Conservation (phyloP, 2,329 filamentous ascomycete genomes). For the Emmonsiellopsis sp. region DNA sequence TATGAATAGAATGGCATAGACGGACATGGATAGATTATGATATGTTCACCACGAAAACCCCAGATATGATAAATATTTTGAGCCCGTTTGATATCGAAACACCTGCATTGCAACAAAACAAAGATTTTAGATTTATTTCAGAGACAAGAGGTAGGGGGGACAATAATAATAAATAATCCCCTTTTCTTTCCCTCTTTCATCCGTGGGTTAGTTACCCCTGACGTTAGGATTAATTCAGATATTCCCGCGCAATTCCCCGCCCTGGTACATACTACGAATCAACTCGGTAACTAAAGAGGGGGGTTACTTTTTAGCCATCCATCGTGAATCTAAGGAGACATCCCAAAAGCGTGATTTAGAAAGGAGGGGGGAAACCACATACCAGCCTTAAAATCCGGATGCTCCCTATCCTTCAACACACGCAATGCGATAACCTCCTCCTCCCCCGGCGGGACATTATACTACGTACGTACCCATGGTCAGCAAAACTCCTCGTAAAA, state of each 20-base stretch:
- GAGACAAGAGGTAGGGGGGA: too few relatives aligned
- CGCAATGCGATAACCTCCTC: slow-evolving; percentile 8
- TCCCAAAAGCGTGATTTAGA: neutral
- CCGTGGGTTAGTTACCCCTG: too few relatives aligned
- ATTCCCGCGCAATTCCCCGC: neutral
- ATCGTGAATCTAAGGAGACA: neutral
- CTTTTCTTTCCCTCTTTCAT: too few relatives aligned
- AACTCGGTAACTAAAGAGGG: neutral
- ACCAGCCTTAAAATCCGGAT: slow-evolving; percentile 8
- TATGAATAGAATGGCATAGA: too few relatives aligned
- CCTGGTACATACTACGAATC: neutral
- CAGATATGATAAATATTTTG: too few relatives aligned
- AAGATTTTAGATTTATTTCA: too few relatives aligned
- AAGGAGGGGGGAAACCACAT: neutral
- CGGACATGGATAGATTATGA: too few relatives aligned
- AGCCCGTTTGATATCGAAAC: too few relatives aligned
- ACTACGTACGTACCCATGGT: slow-evolving; percentile 3
- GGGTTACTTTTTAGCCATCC: neutral
- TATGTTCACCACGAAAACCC: too few relatives aligned
- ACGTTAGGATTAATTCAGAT: too few relatives aligned
- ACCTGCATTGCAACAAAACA: too few relatives aligned
- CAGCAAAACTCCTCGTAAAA: neutral
- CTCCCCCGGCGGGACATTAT: slow-evolving; percentile 7
- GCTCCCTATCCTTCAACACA: slow-evolving; percentile 4
- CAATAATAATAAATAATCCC: too few relatives aligned